Evolutionary conservation across 768 basidiomycete genomes (phyloP), one percentile per base, ranked within the genome.

Genomic region (Leccinellum albellum): DNA sequence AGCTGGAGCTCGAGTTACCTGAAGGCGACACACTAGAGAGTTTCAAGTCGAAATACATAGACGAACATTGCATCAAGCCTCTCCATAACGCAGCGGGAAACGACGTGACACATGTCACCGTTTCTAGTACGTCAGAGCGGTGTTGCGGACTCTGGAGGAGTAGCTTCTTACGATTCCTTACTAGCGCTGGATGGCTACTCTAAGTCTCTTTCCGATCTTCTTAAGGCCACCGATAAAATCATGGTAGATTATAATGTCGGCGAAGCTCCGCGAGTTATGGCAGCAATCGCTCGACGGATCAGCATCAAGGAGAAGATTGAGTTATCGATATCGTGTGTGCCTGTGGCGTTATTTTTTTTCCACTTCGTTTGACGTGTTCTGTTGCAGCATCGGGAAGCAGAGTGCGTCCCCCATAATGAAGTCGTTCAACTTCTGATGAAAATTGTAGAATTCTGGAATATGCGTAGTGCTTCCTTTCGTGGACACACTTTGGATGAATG

Each of bases 141-240:
- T 44, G 13, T 44, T 4, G 10, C 4, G 9, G 20, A 10, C 12
- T 4, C 4, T 21, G 20, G 10, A 20, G 5, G 42, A 4, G 10
- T 3, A 21, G 9, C 8, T 42, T 21, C 4, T 21, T 1, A 44
- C 5, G n/a, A 3, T 6, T 21, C 1, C 20, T 15, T 44, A 26
- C 3, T 13, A 44, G 42, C 2, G 3, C 5, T 9, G 13, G 42
- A 44, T 10, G 42, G 4, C 21, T 21, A 44, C 12, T 4, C 21
- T 23, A 4, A 1, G 13, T 6, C 21, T 44, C 0, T 44, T 23
- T 8, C 0, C 4, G 0, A 0, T 14, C 12, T 44, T 4, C 21
- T 44, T 3, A 0, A 21, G 0, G 21, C 8, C 12, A 44, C 1
- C 10, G 23, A 21, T 10, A 2, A 44, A 0, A 23, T 13, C 0